Evolutionary conservation across 1,284 basidiomycete species (phyloP).

Genomic region (Moniliophthora roreri): DNA sequence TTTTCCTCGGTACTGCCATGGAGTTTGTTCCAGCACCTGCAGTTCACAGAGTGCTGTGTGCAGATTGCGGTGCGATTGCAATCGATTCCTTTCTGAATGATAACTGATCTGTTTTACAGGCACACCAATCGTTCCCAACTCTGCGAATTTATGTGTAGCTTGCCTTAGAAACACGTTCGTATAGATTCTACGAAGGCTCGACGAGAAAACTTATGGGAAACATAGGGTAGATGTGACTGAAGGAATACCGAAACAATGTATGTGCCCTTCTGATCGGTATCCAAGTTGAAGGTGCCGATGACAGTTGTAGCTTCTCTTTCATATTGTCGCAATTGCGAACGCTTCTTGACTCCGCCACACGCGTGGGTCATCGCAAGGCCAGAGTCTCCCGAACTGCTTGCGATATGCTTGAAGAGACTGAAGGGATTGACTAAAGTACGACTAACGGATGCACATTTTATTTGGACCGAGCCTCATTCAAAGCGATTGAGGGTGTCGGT

Average conservation of each 20-base stretch:
- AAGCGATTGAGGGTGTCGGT: constrained; percentile 92
- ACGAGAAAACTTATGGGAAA: constrained; percentile 9
- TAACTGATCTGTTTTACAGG: constrained; percentile 43
- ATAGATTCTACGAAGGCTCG: not conserved
- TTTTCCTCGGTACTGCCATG: constrained; percentile 42
- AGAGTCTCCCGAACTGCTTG: constrained; percentile 91
- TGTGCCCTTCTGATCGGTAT: constrained; percentile 20
- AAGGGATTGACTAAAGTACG: constrained; percentile 95
- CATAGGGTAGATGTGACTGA: constrained; percentile 93
- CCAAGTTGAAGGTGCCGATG: not conserved
- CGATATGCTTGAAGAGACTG: constrained; percentile 90
- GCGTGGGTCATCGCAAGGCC: constrained; percentile 87
- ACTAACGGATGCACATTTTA: constrained; percentile 95
- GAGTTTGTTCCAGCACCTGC: constrained; percentile 73
- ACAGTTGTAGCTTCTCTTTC: constrained; percentile 73
- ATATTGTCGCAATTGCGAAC: constrained; percentile 95
- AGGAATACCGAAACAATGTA: constrained; percentile 95
- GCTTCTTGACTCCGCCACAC: constrained; percentile 90
- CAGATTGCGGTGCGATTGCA: constrained; percentile 68
- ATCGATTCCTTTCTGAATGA: constrained; percentile 3
- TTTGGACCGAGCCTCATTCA: constrained; percentile 99
- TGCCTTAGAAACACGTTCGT: constrained; percentile 85
- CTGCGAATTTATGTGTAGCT: constrained; percentile 93
- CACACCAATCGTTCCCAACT: constrained; percentile 94
- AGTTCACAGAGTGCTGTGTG: constrained; percentile 77